Evolutionary conservation across 345 rosid species (phyloP).

Genomic region (Eucalyptus microcorys): DNA sequence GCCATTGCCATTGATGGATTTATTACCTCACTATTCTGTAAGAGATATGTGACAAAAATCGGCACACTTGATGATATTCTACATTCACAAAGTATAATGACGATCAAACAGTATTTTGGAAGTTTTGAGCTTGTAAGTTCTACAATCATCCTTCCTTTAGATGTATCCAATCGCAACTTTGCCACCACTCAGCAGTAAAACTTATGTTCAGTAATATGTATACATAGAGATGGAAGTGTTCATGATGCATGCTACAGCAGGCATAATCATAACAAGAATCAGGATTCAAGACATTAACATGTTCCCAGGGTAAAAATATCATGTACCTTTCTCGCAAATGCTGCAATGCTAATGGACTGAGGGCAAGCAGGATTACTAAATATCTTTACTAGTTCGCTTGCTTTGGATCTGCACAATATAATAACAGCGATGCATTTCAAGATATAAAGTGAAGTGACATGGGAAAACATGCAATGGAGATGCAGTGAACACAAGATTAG

Average conservation of each 20-base stretch:
- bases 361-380: constrained; percentile 64
- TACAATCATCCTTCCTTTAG: neutral
- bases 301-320: neutral
- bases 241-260: neutral
- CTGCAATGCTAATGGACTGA: constrained; percentile 53
- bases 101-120: neutral
- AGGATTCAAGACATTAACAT: neutral
- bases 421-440: neutral
- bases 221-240: neutral
- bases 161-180: neutral
- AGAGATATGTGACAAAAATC: neutral
- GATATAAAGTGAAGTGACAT: neutral
- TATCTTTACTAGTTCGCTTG: constrained; percentile 56
- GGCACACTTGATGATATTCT: neutral
- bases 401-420: constrained; percentile 50
- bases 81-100: neutral
- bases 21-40: neutral
- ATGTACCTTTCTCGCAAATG: constrained; percentile 74
- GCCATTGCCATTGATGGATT: neutral
- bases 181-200: neutral
- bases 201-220: neutral
- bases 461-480: neutral
- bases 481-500: neutral
- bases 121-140: neutral
- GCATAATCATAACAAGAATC: neutral